Percentiles rank a stretch among this genome's conserved stretches.
These are phyloP conservation scores for Microstroma glucosiphilum DNA, from an alignment of 1,284 basidiomycete genomes.

Conservation along the genomic window DNA sequence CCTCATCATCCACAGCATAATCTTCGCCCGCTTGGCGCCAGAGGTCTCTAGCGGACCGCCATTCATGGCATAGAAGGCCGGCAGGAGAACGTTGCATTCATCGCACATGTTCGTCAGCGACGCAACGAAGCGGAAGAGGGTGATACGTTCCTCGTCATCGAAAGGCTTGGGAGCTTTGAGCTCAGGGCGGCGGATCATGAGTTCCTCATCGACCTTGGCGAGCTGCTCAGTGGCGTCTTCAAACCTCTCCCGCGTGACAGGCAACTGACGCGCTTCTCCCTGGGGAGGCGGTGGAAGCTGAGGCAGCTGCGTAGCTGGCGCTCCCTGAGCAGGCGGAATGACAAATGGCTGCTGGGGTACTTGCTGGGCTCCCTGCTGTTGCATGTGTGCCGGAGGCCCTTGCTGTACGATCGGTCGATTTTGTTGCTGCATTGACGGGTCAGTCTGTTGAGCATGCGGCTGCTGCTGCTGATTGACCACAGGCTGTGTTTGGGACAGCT, in stretches of 20 bases:
- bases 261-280: neutral
- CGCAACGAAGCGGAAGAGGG: neutral
- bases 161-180: neutral
- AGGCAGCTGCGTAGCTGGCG: neutral
- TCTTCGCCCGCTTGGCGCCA: conserved; percentile 41
- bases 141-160: neutral
- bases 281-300: neutral
- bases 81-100: conserved; percentile 29
- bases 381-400: neutral
- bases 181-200: conserved; percentile 1
- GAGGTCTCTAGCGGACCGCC: conserved; percentile 31
- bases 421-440: neutral
- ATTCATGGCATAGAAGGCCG: conserved; percentile 47
- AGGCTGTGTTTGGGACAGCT: neutral
- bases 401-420: neutral
- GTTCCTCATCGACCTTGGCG: conserved; percentile 2
- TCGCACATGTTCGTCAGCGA: conserved; percentile 1
- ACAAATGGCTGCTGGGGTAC: conserved; percentile 6
- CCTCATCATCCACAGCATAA: conserved; percentile 48
- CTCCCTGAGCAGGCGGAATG: neutral
- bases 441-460: neutral
- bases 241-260: conserved; percentile 1
- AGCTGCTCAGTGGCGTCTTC: neutral
- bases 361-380: neutral
- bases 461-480: conserved; percentile 1